A percentile compares a stretch with the other conserved stretches of the same genome.
Conservation (phyloP, 148 eudicot genomes). For the Talinum fruticosum region DNA sequence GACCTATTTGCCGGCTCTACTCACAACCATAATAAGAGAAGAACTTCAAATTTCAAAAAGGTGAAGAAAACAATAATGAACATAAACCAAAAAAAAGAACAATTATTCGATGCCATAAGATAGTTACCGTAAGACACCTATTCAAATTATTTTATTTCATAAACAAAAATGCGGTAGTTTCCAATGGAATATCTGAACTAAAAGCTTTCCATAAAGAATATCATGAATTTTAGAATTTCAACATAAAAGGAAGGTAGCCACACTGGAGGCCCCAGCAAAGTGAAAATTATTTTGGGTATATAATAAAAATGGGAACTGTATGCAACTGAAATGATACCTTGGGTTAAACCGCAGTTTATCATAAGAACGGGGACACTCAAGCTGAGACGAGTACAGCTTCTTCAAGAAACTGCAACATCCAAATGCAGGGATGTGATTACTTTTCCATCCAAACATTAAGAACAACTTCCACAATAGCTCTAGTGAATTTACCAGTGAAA, state of each 20-base stretch:
- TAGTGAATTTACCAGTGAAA: slow-evolving; percentile 58
- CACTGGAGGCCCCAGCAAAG: not conserved
- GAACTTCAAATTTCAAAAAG: not conserved
- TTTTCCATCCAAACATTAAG: not conserved
- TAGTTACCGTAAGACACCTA: not conserved
- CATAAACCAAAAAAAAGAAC: not conserved
- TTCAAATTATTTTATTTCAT: not conserved
- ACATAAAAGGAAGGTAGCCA: not conserved
- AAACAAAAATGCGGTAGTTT: no score
- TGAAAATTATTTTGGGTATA: not conserved
- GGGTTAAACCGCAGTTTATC: slow-evolving; percentile 84
- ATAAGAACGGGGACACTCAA: slow-evolving; percentile 89
- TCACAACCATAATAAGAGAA: not conserved
- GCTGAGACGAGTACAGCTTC: slow-evolving; percentile 63
- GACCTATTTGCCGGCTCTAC: no score
- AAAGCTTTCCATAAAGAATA: not conserved
- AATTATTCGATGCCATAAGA: not conserved
- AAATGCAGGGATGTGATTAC: not conserved
- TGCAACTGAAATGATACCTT: slow-evolving; percentile 40
- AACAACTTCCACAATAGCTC: not conserved
- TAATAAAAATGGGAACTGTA: not conserved
- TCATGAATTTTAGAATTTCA: not conserved
- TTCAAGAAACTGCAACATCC: slow-evolving; percentile 65
- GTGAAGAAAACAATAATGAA: not conserved
- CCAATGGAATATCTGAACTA: not conserved